Conservation (phyloP, 192 early-diverging fungal species). For the Powellomyces hirtus region DNA sequence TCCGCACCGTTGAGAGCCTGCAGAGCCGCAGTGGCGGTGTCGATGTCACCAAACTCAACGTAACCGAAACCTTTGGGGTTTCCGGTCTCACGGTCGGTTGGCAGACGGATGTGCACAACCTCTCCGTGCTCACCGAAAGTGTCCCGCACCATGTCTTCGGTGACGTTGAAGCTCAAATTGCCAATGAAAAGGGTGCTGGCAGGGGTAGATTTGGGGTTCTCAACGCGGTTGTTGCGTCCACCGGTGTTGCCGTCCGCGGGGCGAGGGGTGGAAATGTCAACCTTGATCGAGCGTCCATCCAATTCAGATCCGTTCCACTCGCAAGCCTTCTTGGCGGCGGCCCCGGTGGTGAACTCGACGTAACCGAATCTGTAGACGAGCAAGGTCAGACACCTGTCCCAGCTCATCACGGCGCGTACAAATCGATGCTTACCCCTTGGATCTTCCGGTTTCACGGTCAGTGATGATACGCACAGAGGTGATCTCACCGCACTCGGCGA, state of each 20-base stretch:
- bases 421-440: conserved; percentile 61
- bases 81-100: conserved; percentile 74
- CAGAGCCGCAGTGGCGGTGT: conserved; percentile 55
- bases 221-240: conserved; percentile 32
- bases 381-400: not conserved
- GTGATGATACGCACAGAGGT: conserved; percentile 72
- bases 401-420: not conserved
- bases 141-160: conserved; percentile 62
- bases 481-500: conserved; percentile 71
- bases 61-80: conserved; percentile 65
- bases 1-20: conserved; percentile 75
- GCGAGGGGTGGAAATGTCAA: conserved; percentile 69
- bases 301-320: conserved; percentile 68
- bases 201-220: conserved; percentile 51
- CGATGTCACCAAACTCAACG: conserved; percentile 46
- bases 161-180: conserved; percentile 67
- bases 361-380: conserved; percentile 67
- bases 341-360: conserved; percentile 75
- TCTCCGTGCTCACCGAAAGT: conserved; percentile 59
- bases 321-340: conserved; percentile 67
- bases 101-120: conserved; percentile 61
- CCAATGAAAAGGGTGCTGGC: conserved; percentile 79
- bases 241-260: conserved; percentile 33
- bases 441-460: conserved; percentile 65
- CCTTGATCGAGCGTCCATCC: conserved; percentile 77